Conservation (phyloP, 495 filamentous ascomycete species). For the Xylaria longipes region DNA sequence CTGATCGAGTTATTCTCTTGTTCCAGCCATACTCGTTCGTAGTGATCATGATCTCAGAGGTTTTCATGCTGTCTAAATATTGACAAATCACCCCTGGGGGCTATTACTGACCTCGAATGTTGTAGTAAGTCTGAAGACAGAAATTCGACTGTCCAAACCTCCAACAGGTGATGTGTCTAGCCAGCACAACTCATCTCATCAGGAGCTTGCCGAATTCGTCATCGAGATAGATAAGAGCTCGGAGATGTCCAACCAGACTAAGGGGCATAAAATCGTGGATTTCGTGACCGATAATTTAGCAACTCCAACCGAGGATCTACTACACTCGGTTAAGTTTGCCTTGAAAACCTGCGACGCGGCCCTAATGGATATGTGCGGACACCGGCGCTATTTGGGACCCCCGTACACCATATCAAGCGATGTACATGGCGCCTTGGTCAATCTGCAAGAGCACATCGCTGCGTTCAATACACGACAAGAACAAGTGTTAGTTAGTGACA, state of each 20-base stretch:
- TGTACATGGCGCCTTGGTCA: conserved; percentile 40
- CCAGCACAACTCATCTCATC: background rate
- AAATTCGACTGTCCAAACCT: conserved; percentile 49
- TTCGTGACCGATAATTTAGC: conserved; percentile 52
- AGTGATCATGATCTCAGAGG: background rate
- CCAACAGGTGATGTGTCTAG: background rate
- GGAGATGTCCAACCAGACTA: conserved; percentile 11
- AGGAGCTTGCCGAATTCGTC: conserved; percentile 17
- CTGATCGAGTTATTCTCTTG: background rate
- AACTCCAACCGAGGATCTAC: conserved; percentile 51
- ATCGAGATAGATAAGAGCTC: conserved; percentile 42
- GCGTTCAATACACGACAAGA: conserved; percentile 44
- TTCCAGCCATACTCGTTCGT: background rate
- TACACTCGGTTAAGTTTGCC: conserved; percentile 52
- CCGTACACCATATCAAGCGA: conserved; percentile 42
- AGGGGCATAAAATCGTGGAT: conserved; percentile 34
- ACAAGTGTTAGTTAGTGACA: conserved; percentile 35
- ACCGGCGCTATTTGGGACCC: conserved; percentile 49
- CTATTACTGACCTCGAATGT: background rate
- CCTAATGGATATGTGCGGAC: conserved; percentile 57
- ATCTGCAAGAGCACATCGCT: conserved; percentile 45
- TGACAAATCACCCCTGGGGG: background rate
- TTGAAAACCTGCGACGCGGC: conserved; percentile 53
- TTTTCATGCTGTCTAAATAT: background rate
- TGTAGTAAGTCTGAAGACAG: conserved; percentile 47